Base-by-base conservation (phyloP, 345 rosid species). In the Acer negundo region DNA sequence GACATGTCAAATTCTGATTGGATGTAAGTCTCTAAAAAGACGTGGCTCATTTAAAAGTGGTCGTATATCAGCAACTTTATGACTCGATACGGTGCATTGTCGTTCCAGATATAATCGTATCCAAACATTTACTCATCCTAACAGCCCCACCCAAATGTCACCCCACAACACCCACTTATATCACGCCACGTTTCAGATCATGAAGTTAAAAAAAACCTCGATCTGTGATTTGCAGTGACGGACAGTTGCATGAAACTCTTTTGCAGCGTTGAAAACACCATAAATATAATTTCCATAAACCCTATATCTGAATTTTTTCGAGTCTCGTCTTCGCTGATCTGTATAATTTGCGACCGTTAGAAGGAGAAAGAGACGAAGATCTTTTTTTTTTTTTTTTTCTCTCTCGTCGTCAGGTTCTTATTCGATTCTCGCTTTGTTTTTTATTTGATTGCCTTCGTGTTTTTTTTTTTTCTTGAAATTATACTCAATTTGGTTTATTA, bases 1-100 rank as follows among this genome's bases (percentile, higher is more conserved):
- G 82, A 86, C 75, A 74, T 86, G 89, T 79, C 80, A 22, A 42
- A 59, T 11, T 0, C 4, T 73, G 53, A 83, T 83, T 78, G 85
- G 86, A 47, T 10, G 1, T 4, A 42, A 47, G 16, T 31, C 81
- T 56, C 47, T 78, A 35, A 35, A 4, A 35, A 35, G 56, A 84
- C 82, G 88, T 86, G 86, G 72, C 85, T 28, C 1, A 16, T 42
- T n/a, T 3, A 24, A 20, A 24, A 16, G 28, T 6, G 40, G 4
- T 73, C 26, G 17, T 35, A 38, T 44, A 15, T 23, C 55, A 80
- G 22, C 67, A 31, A 12, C 63, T 72, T 80, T 10, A 65, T 58
- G 59, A 51, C 78, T 7, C 15, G 69, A 62, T 19, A 20, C 40
- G 53, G 73, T 62, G 20, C 49, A 11, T 62, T 69, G 68, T 63